Conservation (phyloP, 805 yeast species). For the Torulaspora indica region DNA sequence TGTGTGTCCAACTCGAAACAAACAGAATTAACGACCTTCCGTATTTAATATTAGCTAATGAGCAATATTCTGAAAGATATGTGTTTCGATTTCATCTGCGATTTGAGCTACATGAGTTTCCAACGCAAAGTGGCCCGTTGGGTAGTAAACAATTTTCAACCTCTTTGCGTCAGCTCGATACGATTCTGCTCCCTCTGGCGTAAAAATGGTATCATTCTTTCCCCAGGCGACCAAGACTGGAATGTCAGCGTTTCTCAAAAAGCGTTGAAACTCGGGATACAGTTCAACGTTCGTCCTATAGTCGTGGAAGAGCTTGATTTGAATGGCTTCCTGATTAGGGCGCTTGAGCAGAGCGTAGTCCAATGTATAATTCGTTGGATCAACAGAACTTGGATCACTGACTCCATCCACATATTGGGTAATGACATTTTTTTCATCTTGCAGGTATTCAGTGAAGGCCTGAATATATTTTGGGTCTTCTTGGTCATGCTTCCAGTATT, state of each 20-base stretch:
- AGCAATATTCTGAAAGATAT: slow-evolving; percentile 5
- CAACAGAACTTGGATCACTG: slow-evolving; percentile 24
- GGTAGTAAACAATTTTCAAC: slow-evolving; percentile 29
- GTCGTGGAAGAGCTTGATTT: slow-evolving; percentile 37
- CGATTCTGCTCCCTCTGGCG: slow-evolving; percentile 38
- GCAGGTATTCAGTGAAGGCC: slow-evolving; percentile 17
- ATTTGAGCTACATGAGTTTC: slow-evolving; percentile 33
- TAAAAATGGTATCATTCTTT: slow-evolving; percentile 38
- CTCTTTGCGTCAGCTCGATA: slow-evolving; percentile 34
- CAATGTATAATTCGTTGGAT: slow-evolving; percentile 34
- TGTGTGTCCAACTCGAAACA: no score
- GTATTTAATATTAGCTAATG: not conserved
- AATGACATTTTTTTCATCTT: slow-evolving; percentile 21
- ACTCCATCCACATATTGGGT: slow-evolving; percentile 37
- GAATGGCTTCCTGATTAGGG: slow-evolving; percentile 32
- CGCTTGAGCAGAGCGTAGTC: slow-evolving; percentile 32
- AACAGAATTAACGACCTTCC: no score
- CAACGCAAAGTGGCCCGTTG: slow-evolving; percentile 42
- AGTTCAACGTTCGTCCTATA: slow-evolving; percentile 36
- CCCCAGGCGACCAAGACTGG: slow-evolving; percentile 40
- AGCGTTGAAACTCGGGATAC: slow-evolving; percentile 23
- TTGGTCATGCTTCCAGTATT: slow-evolving; percentile 33
- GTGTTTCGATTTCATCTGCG: slow-evolving; percentile 28
- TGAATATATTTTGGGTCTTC: slow-evolving; percentile 14
- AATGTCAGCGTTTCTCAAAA: slow-evolving; percentile 6